Base-by-base conservation (phyloP, 805 yeast species). In the Sungouiozyma intestinalis region DNA sequence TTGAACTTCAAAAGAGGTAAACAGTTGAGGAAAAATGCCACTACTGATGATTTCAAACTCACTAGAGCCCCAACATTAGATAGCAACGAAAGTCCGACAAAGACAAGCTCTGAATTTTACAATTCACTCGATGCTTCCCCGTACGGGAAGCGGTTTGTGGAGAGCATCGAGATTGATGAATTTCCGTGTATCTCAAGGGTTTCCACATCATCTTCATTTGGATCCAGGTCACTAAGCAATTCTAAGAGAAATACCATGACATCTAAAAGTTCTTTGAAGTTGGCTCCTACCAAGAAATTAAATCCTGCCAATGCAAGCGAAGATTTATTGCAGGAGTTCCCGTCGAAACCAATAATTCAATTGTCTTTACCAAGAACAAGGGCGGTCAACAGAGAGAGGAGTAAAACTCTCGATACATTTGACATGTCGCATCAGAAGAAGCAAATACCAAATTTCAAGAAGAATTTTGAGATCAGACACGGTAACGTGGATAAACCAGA, bases 381-480 rank as follows among this genome's bases (percentile, higher is more conserved):
- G 29, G 24, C 13, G 3, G 33, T 33, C 4, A 32, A 45, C 41
- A 52, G 64, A 40, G 50, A 54, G 39, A 55, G 65, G 39, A 60
- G 65, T 44, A 55, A 52, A 38, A 60, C 65, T 0, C 52, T 59
- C 9, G 65, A 58, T 33, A 47, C 52, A 1, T 45, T 48, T 19
- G 65, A 56, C 36, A 45, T 50, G 21, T 40, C 41, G 29, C 44
- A 40, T 29, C 40, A 15, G 5, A 31, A 33, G 35, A 18, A 20
- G 32, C 14, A 17, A 33, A 2, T 16, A 33, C 4, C 18, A 13
- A 18, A 40, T 32, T 18, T 11, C 32, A 19, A 13, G 16, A 11
- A 18, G 14, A 2, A 34, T 27, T 27, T 16, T 33, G 24, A 34
- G 24, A 32, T 3, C 11, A 14, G 19, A 7, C 3, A 21, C 13